Percentiles rank a stretch among this genome's conserved stretches.
Conservation (phyloP, 1,284 basidiomycete species). For the Erythrobasidium hasegawianum region DNA sequence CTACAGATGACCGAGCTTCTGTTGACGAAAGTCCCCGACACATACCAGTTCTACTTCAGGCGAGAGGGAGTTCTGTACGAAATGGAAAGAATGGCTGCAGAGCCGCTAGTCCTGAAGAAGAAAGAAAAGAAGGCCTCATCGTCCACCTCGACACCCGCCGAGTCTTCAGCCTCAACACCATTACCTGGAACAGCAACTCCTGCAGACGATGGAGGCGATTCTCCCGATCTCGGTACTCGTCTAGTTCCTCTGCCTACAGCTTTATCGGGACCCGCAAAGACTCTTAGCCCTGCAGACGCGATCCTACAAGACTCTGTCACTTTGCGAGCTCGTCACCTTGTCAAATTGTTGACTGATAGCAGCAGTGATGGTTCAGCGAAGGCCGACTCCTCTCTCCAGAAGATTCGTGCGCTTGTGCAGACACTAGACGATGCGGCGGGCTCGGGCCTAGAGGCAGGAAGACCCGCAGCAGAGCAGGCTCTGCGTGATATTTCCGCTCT, state of each 20-base stretch:
- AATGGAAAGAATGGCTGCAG: constrained; percentile 68
- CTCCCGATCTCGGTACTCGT: constrained; percentile 25
- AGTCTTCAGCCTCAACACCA: constrained; percentile 8
- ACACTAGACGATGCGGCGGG: constrained; percentile 36
- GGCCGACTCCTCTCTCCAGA: constrained; percentile 59
- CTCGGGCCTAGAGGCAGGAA: constrained; percentile 6
- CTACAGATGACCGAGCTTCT: constrained; percentile 87
- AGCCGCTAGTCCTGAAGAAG: constrained; percentile 55
- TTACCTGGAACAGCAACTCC: constrained; percentile 14
- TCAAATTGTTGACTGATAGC: constrained; percentile 64
- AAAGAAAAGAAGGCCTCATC: constrained; percentile 36
- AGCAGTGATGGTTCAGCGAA: constrained; percentile 52
- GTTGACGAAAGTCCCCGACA: constrained; percentile 69
- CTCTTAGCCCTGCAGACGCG: constrained; percentile 34
- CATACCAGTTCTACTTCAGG: constrained; percentile 80
- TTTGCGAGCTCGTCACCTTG: constrained; percentile 74
- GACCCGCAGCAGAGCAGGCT: constrained; percentile 44
- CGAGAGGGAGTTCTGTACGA: constrained; percentile 95
- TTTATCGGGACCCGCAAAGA: background rate
- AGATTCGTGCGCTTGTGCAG: constrained; percentile 38
- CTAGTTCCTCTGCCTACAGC: constrained; percentile 11
- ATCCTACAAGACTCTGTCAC: constrained; percentile 82
- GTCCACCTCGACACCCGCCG: constrained; percentile 10
- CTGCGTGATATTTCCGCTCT: constrained; percentile 67
- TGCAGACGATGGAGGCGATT: constrained; percentile 23